phyloP scores from a whole-genome alignment of 345 rosid genomes.

The Ceriops zippeliana region DNA sequence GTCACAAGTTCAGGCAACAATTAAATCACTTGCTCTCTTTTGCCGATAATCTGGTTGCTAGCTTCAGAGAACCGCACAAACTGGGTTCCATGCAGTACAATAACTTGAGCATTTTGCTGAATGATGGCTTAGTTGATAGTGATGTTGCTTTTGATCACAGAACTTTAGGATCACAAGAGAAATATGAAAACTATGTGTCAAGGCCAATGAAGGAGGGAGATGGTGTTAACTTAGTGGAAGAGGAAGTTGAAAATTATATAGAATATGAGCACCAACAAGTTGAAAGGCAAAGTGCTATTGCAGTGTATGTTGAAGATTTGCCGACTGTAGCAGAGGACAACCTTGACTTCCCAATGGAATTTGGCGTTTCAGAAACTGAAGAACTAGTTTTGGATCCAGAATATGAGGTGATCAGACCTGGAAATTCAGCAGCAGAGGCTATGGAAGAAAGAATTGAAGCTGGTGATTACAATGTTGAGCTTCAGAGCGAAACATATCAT shows the following conservation, averaged over 20 bases:
- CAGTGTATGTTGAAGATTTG: background rate
- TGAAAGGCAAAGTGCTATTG: conserved; percentile 1
- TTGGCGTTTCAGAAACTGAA: conserved; percentile 12
- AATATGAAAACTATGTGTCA: conserved; percentile 6
- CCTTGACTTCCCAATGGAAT: conserved; percentile 20
- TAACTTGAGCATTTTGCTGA: conserved; percentile 46
- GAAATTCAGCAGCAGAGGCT: background rate
- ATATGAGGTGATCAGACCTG: conserved; percentile 7
- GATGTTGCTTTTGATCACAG: conserved; percentile 18
- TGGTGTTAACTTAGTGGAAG: background rate
- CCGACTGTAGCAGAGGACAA: conserved; percentile 18
- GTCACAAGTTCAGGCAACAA: conserved; percentile 39
- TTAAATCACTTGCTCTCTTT: conserved; percentile 31
- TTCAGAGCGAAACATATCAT: background rate
- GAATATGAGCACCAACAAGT: background rate
- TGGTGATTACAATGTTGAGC: background rate
- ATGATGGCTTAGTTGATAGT: conserved; percentile 28
- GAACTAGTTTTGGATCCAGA: conserved; percentile 8
- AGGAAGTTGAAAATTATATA: conserved; percentile 1
- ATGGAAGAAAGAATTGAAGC: conserved; percentile 3
- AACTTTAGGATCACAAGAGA: background rate
- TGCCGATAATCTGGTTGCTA: conserved; percentile 32
- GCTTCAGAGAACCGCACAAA: conserved; percentile 25
- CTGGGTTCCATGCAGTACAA: conserved; percentile 37
- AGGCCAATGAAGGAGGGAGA: conserved; percentile 9